Evolutionary conservation across 768 basidiomycete species (phyloP).

Genomic region (Pulveroboletus sp.): DNA sequence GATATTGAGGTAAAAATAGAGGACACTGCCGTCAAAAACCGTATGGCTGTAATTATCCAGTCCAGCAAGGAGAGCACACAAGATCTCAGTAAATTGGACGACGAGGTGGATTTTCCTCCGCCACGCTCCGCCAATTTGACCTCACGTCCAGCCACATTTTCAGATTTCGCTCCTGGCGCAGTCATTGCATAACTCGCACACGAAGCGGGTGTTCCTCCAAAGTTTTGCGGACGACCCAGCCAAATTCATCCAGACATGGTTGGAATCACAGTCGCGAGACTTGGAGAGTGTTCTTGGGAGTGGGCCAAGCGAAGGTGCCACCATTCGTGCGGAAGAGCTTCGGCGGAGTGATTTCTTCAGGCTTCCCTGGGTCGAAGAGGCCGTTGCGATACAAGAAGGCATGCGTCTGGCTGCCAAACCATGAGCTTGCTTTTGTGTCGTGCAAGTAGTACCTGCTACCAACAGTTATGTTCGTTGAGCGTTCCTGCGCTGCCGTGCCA

Average conservation of each 20-base stretch:
- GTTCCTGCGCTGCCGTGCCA: neutral
- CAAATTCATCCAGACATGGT: slow-evolving; percentile 82
- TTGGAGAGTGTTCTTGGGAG: slow-evolving; percentile 86
- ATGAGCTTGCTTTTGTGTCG: slow-evolving; percentile 12
- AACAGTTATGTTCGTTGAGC: neutral
- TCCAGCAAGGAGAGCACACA: slow-evolving; percentile 67
- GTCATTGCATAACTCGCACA: slow-evolving; percentile 79
- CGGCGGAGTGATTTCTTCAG: slow-evolving; percentile 86
- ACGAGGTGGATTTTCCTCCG: slow-evolving; percentile 56
- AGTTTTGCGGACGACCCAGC: slow-evolving; percentile 77
- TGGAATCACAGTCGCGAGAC: slow-evolving; percentile 89
- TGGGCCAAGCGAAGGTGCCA: slow-evolving; percentile 73
- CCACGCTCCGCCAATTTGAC: slow-evolving; percentile 6
- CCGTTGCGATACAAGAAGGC: slow-evolving; percentile 82
- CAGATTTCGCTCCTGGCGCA: slow-evolving; percentile 83
- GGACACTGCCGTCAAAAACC: slow-evolving; percentile 65
- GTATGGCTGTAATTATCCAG: slow-evolving; percentile 67
- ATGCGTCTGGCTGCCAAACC: slow-evolving; percentile 57
- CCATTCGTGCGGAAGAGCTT: slow-evolving; percentile 83
- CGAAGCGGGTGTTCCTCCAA: slow-evolving; percentile 82
- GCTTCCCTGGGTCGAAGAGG: slow-evolving; percentile 88
- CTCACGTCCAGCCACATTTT: slow-evolving; percentile 14
- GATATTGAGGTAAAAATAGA: slow-evolving; percentile 89
- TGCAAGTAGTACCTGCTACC: slow-evolving; percentile 1
- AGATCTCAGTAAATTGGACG: slow-evolving; percentile 70